Conservation (phyloP, 805 yeast genomes). For the Kurtzmaniella cleridarum region DNA sequence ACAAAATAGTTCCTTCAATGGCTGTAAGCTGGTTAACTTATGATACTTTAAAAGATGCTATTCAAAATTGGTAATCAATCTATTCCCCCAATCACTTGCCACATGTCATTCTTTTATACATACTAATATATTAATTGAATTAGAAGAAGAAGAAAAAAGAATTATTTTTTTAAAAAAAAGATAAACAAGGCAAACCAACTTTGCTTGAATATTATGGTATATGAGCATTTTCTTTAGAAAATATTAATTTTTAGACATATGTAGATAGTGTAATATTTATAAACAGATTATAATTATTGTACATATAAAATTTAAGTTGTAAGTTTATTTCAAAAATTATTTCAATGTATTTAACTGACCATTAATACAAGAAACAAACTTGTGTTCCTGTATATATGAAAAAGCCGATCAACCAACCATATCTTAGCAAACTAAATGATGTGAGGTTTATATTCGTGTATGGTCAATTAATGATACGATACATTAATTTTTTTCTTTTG, state of each 20-base stretch:
- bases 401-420: too few relatives aligned
- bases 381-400: background rate
- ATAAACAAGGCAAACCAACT: slow-evolving; percentile 1
- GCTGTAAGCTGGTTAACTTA: slow-evolving; percentile 91
- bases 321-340: background rate
- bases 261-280: background rate
- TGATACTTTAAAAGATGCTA: slow-evolving; percentile 57
- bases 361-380: too few relatives aligned
- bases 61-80: slow-evolving; percentile 28
- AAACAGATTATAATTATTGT: too few relatives aligned
- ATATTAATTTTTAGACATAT: background rate
- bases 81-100: too few relatives aligned
- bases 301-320: background rate
- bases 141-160: background rate
- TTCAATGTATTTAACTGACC: background rate
- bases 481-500: background rate
- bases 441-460: background rate
- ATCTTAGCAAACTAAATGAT: background rate
- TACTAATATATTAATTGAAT: too few relatives aligned
- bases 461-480: too few relatives aligned
- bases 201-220: background rate
- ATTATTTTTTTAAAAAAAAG: background rate
- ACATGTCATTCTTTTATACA: too few relatives aligned
- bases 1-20: slow-evolving; percentile 92
- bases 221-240: background rate